Evolutionary conservation across 2,329 filamentous ascomycete species (phyloP).

Genomic region (Bipolaris zeicola): DNA sequence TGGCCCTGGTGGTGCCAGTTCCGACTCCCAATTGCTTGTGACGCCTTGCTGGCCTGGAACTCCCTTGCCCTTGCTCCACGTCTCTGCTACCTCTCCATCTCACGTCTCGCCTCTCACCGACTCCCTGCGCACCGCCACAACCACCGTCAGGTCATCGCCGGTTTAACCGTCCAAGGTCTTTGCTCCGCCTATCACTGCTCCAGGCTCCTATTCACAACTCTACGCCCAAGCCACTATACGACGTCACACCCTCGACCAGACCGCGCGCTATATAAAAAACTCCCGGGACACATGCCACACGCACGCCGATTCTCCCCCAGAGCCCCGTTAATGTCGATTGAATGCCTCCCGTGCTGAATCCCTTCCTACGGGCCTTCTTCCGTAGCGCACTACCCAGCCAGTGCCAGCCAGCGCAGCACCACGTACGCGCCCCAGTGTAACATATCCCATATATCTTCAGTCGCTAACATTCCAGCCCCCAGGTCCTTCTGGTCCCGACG

Average conservation of each 20-base stretch:
- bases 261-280: conserved; percentile 21
- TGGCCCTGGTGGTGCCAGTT: conserved; percentile 8
- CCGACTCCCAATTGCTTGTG: conserved; percentile 14
- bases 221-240: conserved; percentile 6
- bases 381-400: conserved; percentile 90
- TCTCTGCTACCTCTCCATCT: background rate
- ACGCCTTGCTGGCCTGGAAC: conserved; percentile 9
- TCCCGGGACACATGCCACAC: conserved; percentile 39
- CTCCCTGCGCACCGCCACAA: conserved; percentile 1
- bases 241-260: conserved; percentile 16
- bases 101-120: background rate
- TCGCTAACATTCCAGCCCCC: conserved; percentile 8
- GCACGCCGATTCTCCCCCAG: conserved; percentile 21
- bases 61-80: conserved; percentile 2
- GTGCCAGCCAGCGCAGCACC: conserved; percentile 88
- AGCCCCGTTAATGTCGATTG: conserved; percentile 56
- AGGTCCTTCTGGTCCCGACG: conserved; percentile 87
- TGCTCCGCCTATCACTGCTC: conserved; percentile 16
- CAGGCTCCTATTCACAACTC: conserved; percentile 34
- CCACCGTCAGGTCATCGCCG: conserved; percentile 3
- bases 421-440: conserved; percentile 58
- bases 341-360: conserved; percentile 96
- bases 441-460: background rate
- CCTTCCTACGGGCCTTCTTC: conserved; percentile 98
- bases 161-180: conserved; percentile 17